Conservation (phyloP, 129 eudicot genomes). For the Calendula officinalis region DNA sequence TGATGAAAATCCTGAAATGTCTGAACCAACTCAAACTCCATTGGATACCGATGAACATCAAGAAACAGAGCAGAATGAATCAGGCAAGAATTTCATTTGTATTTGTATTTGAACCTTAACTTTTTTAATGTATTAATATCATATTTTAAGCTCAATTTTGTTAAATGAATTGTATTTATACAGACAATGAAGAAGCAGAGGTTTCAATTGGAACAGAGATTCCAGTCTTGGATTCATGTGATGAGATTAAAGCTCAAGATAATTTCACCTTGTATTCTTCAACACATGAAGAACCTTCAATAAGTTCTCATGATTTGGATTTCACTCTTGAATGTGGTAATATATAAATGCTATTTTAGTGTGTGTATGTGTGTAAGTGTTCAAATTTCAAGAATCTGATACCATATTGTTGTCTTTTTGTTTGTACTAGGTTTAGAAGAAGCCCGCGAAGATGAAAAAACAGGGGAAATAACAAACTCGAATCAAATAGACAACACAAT, state of each 20-base stretch:
- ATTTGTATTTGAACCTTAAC: not conserved
- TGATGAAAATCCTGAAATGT: constrained; percentile 22
- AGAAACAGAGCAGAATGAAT: constrained; percentile 33
- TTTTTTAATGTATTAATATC: no score
- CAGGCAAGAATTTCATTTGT: constrained; percentile 34
- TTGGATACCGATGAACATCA: constrained; percentile 29
- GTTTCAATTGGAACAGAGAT: constrained; percentile 85
- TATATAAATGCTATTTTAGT: not conserved
- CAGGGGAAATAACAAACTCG: constrained; percentile 23
- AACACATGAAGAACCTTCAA: constrained; percentile 55
- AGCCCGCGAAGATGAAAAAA: constrained; percentile 24
- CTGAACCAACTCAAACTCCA: constrained; percentile 27
- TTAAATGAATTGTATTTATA: constrained; percentile 14
- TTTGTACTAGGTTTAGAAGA: constrained; percentile 31
- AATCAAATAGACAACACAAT: constrained; percentile 47
- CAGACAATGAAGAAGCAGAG: constrained; percentile 55
- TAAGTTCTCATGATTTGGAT: constrained; percentile 40
- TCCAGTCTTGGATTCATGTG: constrained; percentile 61
- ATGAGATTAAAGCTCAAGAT: constrained; percentile 48
- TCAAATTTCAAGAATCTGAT: constrained; percentile 5
- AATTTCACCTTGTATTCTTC: constrained; percentile 32
- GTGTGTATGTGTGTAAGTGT: not conserved
- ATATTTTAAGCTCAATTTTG: not conserved
- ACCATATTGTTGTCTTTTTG: constrained; percentile 10
- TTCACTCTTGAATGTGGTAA: constrained; percentile 51